These are phyloP conservation scores for Phanerodontia chrysosporium DNA, from an alignment of 768 basidiomycete species.

Conservation along the genomic window DNA sequence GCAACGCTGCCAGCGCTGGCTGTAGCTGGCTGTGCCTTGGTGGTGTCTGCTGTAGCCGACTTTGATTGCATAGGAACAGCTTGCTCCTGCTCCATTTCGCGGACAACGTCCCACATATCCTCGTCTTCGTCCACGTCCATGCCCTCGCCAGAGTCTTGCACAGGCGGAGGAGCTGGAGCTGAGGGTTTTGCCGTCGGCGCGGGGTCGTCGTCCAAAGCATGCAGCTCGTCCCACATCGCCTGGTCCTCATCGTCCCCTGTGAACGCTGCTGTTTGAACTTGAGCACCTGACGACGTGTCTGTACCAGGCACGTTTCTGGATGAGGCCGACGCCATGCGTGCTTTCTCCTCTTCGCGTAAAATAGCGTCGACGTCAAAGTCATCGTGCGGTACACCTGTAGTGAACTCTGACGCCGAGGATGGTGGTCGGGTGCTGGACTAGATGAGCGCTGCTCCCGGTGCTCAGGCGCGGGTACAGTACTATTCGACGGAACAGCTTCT, in stretches of 20 bases:
- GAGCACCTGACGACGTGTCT: constrained; percentile 6
- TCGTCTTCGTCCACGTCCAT: constrained; percentile 42
- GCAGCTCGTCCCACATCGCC: constrained; percentile 32
- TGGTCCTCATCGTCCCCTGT: constrained; percentile 33
- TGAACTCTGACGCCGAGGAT: constrained; percentile 10
- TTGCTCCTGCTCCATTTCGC: constrained; percentile 44
- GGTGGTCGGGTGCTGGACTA: constrained; percentile 11
- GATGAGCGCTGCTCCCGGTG: neutral
- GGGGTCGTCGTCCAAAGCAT: constrained; percentile 13
- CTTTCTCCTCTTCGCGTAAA: constrained; percentile 40
- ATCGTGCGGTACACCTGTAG: constrained; percentile 25
- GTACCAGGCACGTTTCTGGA: neutral
- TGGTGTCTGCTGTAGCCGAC: neutral
- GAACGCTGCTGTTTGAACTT: constrained; percentile 15
- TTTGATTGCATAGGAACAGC: constrained; percentile 1
- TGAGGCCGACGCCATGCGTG: constrained; percentile 22
- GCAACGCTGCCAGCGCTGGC: neutral
- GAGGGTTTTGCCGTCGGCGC: neutral
- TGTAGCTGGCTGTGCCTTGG: neutral
- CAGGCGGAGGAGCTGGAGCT: neutral
- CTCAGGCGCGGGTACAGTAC: neutral
- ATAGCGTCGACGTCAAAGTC: constrained; percentile 50
- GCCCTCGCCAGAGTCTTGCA: neutral
- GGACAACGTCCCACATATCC: constrained; percentile 70
- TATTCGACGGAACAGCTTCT: neutral